Percentiles rank a stretch among this genome's conserved stretches.
Evolutionary conservation across 1,139 yeast genomes (phyloP).

Genomic region (Lodderomyces metapsilosis): DNA sequence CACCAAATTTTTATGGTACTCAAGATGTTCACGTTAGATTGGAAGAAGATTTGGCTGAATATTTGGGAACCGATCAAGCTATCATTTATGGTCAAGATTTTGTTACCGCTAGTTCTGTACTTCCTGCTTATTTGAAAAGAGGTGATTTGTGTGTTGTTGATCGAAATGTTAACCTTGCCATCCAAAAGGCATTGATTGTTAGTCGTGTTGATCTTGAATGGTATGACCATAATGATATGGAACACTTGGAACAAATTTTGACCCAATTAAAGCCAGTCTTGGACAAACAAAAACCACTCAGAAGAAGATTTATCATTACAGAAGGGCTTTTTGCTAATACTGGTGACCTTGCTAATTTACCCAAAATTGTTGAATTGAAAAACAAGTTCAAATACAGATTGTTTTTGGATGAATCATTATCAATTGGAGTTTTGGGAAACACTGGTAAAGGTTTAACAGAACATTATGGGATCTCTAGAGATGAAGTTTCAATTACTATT

Average conservation of each 20-base stretch:
- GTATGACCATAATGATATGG: constrained; percentile 87
- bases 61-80: constrained; percentile 73
- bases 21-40: constrained; percentile 87
- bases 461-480: constrained; percentile 60
- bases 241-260: constrained; percentile 71
- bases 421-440: constrained; percentile 82
- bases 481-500: constrained; percentile 75
- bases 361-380: constrained; percentile 70
- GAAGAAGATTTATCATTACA: constrained; percentile 85
- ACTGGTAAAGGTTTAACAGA: constrained; percentile 88
- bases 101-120: constrained; percentile 89
- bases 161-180: constrained; percentile 68
- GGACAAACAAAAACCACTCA: constrained; percentile 67
- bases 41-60: constrained; percentile 73
- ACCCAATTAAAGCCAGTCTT: constrained; percentile 60
- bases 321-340: constrained; percentile 83
- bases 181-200: constrained; percentile 85
- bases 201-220: constrained; percentile 84
- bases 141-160: constrained; percentile 94
- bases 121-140: constrained; percentile 92
- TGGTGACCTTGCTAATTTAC: constrained; percentile 80
- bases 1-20: constrained; percentile 96
- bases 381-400: constrained; percentile 80
- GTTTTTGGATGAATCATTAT: constrained; percentile 81
- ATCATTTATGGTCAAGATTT: constrained; percentile 93